Base-by-base conservation (phyloP, 257 asterid genomes). In the Capsicum chinense region DNA sequence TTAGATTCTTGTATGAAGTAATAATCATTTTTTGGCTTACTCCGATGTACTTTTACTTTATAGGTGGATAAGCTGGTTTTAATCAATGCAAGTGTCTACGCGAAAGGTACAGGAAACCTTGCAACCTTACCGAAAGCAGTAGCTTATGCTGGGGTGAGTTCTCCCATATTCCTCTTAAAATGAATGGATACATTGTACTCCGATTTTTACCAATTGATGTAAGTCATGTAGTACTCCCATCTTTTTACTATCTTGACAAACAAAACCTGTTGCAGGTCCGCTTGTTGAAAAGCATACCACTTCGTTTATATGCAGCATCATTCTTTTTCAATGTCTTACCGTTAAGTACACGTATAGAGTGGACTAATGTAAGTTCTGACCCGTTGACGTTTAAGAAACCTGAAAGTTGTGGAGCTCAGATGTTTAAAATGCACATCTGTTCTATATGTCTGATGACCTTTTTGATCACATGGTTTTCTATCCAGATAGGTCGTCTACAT, bases 31-130 rank as follows among this genome's bases (percentile, higher is more conserved):
- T 84, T 39, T 9, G 33, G 10, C 71, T 64, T 33, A 57, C 56
- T 7, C 82, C 3, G 10, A 9, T 62, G 85, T 37, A 81, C 62
- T 81, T 70, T 70, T 13, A 33, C 85, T 83, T 62, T 67, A 86
- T 89, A 94, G 99, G 99, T 96, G 16, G 95, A 94, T 83, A 94
- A 91, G 86, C 92, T 96, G 92, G 84, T 96, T 88, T 89, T 94
- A 86, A 92, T 96, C 69, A 95, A 91, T 88, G 97, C 98, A 87
- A 94, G 99, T 88, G 97, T 94, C 76, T 96, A 94, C 74, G 94
- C 97, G 21, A 97, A 96, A 90, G 99, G 99, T 79, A 94, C 97
- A 9, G 99, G 98, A 62, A 87, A 91, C 85, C 96, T 93, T 14
- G 94, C 98, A 64, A 92, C 80, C 26, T 84, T 96, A 56, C 98